Conservation (phyloP, 2,329 filamentous ascomycete genomes). For the Microdochium nivale region DNA sequence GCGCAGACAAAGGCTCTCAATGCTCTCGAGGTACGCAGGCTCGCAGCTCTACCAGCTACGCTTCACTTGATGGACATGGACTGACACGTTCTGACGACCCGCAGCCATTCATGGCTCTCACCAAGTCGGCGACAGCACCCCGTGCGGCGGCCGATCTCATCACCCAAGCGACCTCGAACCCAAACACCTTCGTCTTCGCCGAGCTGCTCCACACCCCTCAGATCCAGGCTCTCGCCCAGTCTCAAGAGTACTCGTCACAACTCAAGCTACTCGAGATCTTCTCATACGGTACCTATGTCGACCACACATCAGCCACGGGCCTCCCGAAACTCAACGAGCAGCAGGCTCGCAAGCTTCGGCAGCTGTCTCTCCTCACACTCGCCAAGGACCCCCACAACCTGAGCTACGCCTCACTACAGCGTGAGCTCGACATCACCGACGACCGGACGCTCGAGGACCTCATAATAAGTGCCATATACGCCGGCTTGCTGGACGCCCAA, state of each 20-base stretch:
- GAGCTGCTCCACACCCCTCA: conserved; percentile 80
- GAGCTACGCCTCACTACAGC: conserved; percentile 62
- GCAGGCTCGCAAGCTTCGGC: conserved; percentile 79
- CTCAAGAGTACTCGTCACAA: conserved; percentile 51
- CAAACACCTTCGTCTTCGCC: conserved; percentile 86
- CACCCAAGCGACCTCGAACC: conserved; percentile 77
- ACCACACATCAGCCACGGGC: conserved; percentile 47
- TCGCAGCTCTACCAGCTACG: not conserved
- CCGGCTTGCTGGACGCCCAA: conserved; percentile 70
- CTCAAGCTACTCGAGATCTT: conserved; percentile 78
- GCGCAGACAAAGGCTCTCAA: conserved; percentile 64
- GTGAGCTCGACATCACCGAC: conserved; percentile 56
- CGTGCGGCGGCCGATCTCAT: conserved; percentile 81
- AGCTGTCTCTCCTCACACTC: conserved; percentile 80
- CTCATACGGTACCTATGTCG: conserved; percentile 80
- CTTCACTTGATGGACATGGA: conserved; percentile 27
- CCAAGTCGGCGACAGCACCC: conserved; percentile 75
- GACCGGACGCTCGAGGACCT: conserved; percentile 72
- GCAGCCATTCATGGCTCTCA: conserved; percentile 83
- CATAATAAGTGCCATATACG: conserved; percentile 81
- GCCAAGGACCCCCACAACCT: conserved; percentile 60
- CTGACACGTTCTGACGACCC: not conserved
- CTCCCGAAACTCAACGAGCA: conserved; percentile 65
- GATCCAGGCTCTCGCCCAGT: conserved; percentile 62
- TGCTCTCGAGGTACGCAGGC: conserved; percentile 50